Percentiles rank a stretch among this genome's conserved stretches.
Evolutionary conservation across 768 basidiomycete species (phyloP).

Genomic region (Melanogaster broomeanus): DNA sequence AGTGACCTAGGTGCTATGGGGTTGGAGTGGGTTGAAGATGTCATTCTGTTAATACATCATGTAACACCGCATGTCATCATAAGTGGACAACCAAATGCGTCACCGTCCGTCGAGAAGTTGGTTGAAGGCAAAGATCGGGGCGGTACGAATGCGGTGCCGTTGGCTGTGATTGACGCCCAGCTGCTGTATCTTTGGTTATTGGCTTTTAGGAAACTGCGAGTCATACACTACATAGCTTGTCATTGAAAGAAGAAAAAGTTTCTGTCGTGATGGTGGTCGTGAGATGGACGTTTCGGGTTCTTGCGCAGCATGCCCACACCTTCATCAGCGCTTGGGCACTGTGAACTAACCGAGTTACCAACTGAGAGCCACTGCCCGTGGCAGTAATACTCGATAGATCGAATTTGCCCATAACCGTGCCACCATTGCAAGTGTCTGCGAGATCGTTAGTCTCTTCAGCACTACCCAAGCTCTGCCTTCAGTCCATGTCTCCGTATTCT

Average conservation of each 20-base stretch:
- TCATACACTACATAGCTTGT: neutral
- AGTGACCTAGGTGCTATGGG: neutral
- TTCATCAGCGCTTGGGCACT: no score
- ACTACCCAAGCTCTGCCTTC: neutral
- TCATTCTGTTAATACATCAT: neutral
- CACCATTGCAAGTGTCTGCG: neutral
- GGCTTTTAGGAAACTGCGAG: no score
- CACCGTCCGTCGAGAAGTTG: no score
- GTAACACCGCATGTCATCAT: neutral
- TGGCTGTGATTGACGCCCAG: constrained; percentile 18
- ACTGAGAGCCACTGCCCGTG: no score
- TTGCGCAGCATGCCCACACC: no score
- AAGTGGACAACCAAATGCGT: neutral
- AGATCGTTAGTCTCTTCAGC: neutral
- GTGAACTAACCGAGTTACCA: no score
- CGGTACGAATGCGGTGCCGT: constrained; percentile 24
- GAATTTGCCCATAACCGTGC: neutral
- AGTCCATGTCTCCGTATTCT: constrained; percentile 7
- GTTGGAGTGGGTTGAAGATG: neutral
- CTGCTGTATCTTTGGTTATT: no score
- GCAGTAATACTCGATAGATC: no score
- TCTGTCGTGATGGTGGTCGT: neutral
- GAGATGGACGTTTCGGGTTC: no score
- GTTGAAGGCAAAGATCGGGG: constrained; percentile 2
- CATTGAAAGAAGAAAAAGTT: neutral